Base-by-base conservation (phyloP, 768 basidiomycete genomes). In the Boletus insuetus region DNA sequence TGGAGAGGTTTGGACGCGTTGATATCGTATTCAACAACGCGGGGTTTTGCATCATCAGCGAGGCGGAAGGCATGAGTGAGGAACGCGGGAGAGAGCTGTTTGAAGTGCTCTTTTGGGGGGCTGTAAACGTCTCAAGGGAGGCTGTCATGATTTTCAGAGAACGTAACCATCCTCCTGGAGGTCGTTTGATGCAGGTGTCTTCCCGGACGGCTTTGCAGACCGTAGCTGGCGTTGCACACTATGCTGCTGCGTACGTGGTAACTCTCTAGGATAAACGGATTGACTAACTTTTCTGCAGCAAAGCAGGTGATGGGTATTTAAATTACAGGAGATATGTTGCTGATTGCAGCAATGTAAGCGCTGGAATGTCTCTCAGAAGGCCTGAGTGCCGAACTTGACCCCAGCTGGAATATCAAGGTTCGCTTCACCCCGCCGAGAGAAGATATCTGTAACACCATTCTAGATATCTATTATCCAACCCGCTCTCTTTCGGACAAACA, bases 21-120 rank as follows among this genome's bases (percentile, higher is more conserved):
- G 80, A 80, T 49, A 63, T 79, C 46, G 78, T 80, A 6, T 72
- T 75, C 56, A 79, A 74, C 58, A 81, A 80, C 54, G 79, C 79
- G 56, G 67, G 56, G 39, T 58, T 58, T 40, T 64, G 56, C 9
- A 51, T 72, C 29, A 48, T 73, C 17, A 64, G 64, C 17, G 76
- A 78, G 57, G 64, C 72, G 24, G 79, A 80, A 61, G 70, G 65
- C 17, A 67, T 70, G 53, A 61, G 62, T 6, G 72, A 74, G 10
- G 68, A 67, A 4, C 65, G 59, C 1, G 75, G 73, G 13, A 65
- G 72, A 24, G 59, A 60, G 22, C 19, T 72, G 58, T 78, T 79
- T 42, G 78, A 78, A 43, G 64, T 69, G 40, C 41, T 66, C 63
- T 77, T 76, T 54, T 76, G 73, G 74, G 75, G 75, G 9, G 63